Percentiles rank a stretch among this genome's conserved stretches.
These are phyloP conservation scores for Myxozyma sirexii DNA, from an alignment of 805 yeast species.

Conservation along the genomic window DNA sequence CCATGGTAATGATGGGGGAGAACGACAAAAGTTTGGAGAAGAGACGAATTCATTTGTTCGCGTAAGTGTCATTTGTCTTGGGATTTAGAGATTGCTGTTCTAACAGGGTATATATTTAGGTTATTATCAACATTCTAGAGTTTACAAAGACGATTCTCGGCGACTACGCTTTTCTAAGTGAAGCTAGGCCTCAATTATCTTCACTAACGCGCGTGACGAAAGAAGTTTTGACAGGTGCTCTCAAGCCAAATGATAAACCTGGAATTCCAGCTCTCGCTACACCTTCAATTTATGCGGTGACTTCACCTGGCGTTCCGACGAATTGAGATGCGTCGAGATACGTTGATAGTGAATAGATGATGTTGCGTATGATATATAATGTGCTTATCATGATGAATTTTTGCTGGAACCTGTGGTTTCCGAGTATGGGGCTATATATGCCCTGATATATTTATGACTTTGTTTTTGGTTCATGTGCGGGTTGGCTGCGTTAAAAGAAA, in stretches of 20 bases:
- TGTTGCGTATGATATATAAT: background rate
- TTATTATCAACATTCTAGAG: constrained; percentile 57
- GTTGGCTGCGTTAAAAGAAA: background rate
- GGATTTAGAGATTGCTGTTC: background rate
- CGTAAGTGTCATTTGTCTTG: constrained; percentile 61
- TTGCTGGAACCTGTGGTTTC: too few species aligned
- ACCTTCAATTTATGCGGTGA: background rate
- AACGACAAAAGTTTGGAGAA: constrained; percentile 76
- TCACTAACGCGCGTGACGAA: constrained; percentile 84
- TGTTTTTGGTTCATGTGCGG: background rate
- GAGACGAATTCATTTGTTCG: constrained; percentile 80
- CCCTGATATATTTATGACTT: background rate
- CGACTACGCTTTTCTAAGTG: constrained; percentile 78
- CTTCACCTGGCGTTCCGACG: background rate
- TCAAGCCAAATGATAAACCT: constrained; percentile 2
- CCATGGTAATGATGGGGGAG: constrained; percentile 50
- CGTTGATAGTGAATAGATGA: too few species aligned
- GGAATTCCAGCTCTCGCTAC: background rate
- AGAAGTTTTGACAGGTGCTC: constrained; percentile 54
- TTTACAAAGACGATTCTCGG: constrained; percentile 79
- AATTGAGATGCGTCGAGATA: background rate
- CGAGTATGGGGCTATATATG: too few species aligned
- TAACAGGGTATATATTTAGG: background rate
- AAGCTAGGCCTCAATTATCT: constrained; percentile 77
- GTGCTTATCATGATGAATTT: background rate